phyloP scores from a whole-genome alignment of 805 yeast species.

The Candida jianshihensis region DNA sequence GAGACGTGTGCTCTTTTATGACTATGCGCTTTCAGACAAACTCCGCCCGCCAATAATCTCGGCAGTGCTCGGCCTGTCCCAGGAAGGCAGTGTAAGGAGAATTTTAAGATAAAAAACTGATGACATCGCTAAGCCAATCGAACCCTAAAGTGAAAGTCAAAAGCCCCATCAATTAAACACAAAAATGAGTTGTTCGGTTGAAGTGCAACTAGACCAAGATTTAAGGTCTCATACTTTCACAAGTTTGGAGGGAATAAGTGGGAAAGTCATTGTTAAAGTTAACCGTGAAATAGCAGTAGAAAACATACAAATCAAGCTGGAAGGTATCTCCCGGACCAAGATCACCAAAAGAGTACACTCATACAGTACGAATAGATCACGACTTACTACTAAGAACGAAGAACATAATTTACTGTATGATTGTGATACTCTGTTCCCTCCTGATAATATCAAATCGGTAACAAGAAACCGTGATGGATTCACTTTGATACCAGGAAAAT shows the following conservation, averaged over 20 bases:
- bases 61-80: too few relatives aligned
- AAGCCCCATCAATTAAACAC: too few relatives aligned
- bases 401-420: slow-evolving; percentile 43
- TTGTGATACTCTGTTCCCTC: slow-evolving; percentile 44
- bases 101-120: too few relatives aligned
- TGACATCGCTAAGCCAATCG: too few relatives aligned
- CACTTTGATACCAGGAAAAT: slow-evolving; percentile 36
- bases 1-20: too few relatives aligned
- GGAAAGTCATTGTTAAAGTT: slow-evolving; percentile 11
- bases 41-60: too few relatives aligned
- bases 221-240: slow-evolving; percentile 2
- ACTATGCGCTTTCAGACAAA: too few relatives aligned
- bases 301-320: slow-evolving; percentile 44
- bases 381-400: slow-evolving; percentile 4
- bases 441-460: slow-evolving; percentile 38
- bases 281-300: slow-evolving; percentile 32
- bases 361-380: too few relatives aligned
- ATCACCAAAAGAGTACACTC: slow-evolving; percentile 21
- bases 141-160: too few relatives aligned
- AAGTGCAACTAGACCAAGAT: background rate
- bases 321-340: slow-evolving; percentile 38
- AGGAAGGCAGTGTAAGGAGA: too few relatives aligned
- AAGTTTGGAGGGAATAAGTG: slow-evolving; percentile 12
- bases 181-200: background rate
- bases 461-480: slow-evolving; percentile 27